Evolutionary conservation across 768 basidiomycete species (phyloP), one percentile per base, ranked within the genome.

Genomic region (Mycena belliarum): DNA sequence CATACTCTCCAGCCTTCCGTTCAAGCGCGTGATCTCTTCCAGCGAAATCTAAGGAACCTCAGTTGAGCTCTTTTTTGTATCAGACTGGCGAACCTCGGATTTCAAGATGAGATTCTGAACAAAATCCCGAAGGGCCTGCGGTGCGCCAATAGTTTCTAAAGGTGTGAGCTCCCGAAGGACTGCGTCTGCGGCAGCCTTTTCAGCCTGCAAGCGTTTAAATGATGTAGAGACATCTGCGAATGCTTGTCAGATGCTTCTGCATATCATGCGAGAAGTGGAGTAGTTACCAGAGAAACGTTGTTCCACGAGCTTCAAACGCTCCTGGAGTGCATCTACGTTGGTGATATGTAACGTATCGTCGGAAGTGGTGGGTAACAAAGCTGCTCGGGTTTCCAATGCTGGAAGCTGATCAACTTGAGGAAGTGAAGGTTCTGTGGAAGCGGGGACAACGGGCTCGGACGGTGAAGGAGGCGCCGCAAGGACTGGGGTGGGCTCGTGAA

Each of bases 21-120:
- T 86, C 28, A 97, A 73, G 41, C 88, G 82, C 62, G 84, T 86
- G 63, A 94, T 82, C 66, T 97, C 94, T n/a, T 85, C 85, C 64
- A 88, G 84, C 37, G 83, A 80, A 49, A 85, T 78, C 88, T 93
- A 32, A 32, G 32, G 10, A 7, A 20, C 15, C 12, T 25, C 53
- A 29, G 53, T 51, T 41, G 9, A 50, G 37, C 26, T 29, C 15
- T 37, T 44, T 20, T 33, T 28, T 59, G 35, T 20, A 40, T 24
- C 10, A 9, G 48, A 40, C n/a, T 21, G 12, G 56, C 84, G 57
- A 61, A 93, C 94, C 75, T 92, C 85, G 10, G 80, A 74, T 69
- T 93, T 95, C 24, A 82, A 74, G 40, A 79, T 77, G 55, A 89
- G 66, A 67, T 83, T 88, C 60, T 79, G 73, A 20, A 98, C 74